Conservation (phyloP, 2,329 filamentous ascomycete genomes). For the Beauveria pseudobassiana region DNA sequence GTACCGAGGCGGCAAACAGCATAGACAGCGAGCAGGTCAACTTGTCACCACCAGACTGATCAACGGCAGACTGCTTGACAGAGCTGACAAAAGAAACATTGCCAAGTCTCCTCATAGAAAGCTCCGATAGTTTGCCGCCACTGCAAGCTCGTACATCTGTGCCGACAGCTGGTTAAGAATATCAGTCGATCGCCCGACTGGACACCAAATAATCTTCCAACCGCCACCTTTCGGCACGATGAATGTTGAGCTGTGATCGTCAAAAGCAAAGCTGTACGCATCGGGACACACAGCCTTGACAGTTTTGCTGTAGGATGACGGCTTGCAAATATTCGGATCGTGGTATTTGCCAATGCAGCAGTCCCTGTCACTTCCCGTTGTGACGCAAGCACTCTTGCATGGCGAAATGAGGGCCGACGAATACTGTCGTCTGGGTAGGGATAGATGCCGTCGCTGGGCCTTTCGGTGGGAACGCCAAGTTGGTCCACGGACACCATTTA, state of each 20-base stretch:
- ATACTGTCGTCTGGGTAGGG: constrained; percentile 74
- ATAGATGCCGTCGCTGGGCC: constrained; percentile 69
- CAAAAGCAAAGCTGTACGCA: constrained; percentile 71
- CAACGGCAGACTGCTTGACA: constrained; percentile 13
- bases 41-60: too few relatives aligned
- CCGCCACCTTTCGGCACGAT: constrained; percentile 61
- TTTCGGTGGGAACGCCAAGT: constrained; percentile 61
- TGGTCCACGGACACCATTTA: constrained; percentile 74
- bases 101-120: constrained; percentile 24
- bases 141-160: constrained; percentile 42
- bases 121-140: constrained; percentile 29
- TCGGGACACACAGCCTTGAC: constrained; percentile 76
- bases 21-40: background rate
- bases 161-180: constrained; percentile 45
- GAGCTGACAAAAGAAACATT: constrained; percentile 29
- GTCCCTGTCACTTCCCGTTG: constrained; percentile 57
- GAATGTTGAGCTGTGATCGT: constrained; percentile 52
- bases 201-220: constrained; percentile 75
- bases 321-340: constrained; percentile 54
- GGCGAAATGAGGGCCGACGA: constrained; percentile 65
- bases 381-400: constrained; percentile 69
- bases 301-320: constrained; percentile 58
- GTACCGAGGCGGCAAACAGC: background rate
- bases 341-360: constrained; percentile 69
- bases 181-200: constrained; percentile 51